Base-by-base conservation (phyloP, 2,329 filamentous ascomycete genomes). In the Verruconis gallopava region DNA sequence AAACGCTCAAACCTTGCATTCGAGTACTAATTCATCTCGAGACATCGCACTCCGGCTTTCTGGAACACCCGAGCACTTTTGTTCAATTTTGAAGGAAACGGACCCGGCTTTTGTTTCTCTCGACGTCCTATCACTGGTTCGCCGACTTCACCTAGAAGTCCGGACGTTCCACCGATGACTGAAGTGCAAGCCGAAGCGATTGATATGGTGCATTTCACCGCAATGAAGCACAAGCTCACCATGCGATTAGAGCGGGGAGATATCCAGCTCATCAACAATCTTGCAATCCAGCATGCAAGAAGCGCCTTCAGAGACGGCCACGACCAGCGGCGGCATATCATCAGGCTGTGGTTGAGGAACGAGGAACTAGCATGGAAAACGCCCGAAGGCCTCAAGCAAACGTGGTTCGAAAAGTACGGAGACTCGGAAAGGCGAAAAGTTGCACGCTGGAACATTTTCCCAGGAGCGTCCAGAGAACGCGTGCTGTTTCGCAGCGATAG, bases 161-260 rank as follows among this genome's bases (percentile, higher is more conserved):
- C 61, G 1, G 53, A 66, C 15, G 72, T 81, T 38, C 75, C 77
- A 11, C 66, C 75, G 3, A 62, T 68, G 18, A 62, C 59, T 4
- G 60, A 65, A 51, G 61, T 58, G 2, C 63, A 69, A 50, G 61
- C 61, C 2, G 62, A 66, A 45, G 62, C 65, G 0, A 53, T 69
- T 3, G 64, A 68, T 48, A 55, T 62, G n/a, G 46, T 69, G 5
- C 64, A 69, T 38, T 67, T 63, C 48, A 50, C 61, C 1, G 62
- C 60, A 1, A 59, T 62, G 38, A 56, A 58, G 38, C 56, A 59
- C 41, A 52, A 53, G 5, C 42, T 69, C 0, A 52, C 54, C 0
- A 51, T 65, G 3, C 53, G 61, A 14, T 61, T 67, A 34, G 51
- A 59, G 37, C 55, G 58, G 21, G 56, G 64, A 47, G 57, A 72